Base-by-base conservation (phyloP, 441 rosid species). In the Adansonia madagascariensis region DNA sequence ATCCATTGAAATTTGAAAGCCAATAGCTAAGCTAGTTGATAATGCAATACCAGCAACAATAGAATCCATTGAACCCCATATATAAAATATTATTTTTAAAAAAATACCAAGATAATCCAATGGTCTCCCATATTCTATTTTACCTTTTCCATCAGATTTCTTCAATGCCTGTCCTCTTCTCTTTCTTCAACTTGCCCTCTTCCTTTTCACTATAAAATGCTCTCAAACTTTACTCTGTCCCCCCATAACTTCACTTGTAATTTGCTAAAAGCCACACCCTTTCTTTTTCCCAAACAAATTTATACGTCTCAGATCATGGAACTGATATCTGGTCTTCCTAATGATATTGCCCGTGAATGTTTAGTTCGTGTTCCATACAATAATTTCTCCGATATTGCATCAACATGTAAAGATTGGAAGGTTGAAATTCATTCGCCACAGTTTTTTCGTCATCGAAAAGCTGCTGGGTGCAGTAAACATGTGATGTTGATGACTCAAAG, bases 401-500 rank as follows among this genome's bases (percentile, higher is more conserved):
- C 89, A 47, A 83, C 81, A 8, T 84, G 86, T 77, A 87, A 74
- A 80, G 76, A 59, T 7, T 87, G 90, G 90, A 85, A 77, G 75
- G 24, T 39, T 27, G 82, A 85, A 56, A 73, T 84, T 6, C 66
- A 79, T 5, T 70, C 68, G 60, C 77, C 86, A 1, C 56, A 76
- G 12, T 86, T 86, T 73, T 71, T 80, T 1, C 80, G 60, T 0
- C 82, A 64, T 1, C 73, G 88, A 15, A 84, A 67, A 55, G 81
- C 80, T n/a, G 46, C 78, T 0, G 43, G 82, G 14, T 81, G 10
- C n/a, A 63, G 78, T 79, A 91, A 89, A 57, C 79, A 81, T 15
- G 77, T 92, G 8, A 18, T 89, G 20, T 83, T 89, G 6, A 46
- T 91, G 79, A 79, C 88, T 7, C 98, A 94, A 64, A 87, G 92